Evolutionary conservation across 2,329 filamentous ascomycete genomes (phyloP), one percentile per base, ranked within the genome.

Genomic region (Aspergillus novoparasiticus): DNA sequence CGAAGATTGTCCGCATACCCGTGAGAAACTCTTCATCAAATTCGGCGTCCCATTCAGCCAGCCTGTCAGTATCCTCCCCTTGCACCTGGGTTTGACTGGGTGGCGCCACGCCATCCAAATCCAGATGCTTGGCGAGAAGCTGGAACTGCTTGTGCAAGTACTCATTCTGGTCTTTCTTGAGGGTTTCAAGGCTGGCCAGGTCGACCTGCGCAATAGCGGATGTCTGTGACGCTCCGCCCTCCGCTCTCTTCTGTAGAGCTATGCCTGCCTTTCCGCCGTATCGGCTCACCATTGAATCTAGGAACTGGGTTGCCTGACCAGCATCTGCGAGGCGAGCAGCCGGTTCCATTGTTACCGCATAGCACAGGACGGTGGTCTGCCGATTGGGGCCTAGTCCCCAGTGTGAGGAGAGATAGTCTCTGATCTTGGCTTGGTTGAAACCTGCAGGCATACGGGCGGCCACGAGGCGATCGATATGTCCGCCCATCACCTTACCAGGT

Each of bases 381-480:
- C 23, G 26, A 3, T 53, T 26, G 28, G 12, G 11, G 2, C 85
- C 92, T 62, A 99, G 84, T 60, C 95, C 95, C 93, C 94, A 99
- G 78, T 93, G 87, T 16, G 91, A 93, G 82, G 97, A 94, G 51
- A 99, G 83, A 75, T 99, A 95, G 82, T 99, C 99, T 74, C 95
- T 88, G 53, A 96, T 92, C 12, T 93, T 86, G 75, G 94, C 98
- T 78, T 98, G 98, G 79, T 98, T 99, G 87, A 99, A 99, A 65
- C 95, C 95, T 83, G 94, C 95, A 55, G 95, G 95, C 95, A 99
- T 99, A 83, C 99, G 99, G 36, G 95, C 97, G 1, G 95, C 99
- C 95, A 48, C 92, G 59, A 77, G 56, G 94, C 95, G 78, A 99
- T 90, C 62, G 92, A 89, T 86, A 98, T 98, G 76, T 41, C 16